Evolutionary conservation across 306 rosid genomes (phyloP), one percentile per base, ranked within the genome.

Genomic region (Cucurbita ficifolia): DNA sequence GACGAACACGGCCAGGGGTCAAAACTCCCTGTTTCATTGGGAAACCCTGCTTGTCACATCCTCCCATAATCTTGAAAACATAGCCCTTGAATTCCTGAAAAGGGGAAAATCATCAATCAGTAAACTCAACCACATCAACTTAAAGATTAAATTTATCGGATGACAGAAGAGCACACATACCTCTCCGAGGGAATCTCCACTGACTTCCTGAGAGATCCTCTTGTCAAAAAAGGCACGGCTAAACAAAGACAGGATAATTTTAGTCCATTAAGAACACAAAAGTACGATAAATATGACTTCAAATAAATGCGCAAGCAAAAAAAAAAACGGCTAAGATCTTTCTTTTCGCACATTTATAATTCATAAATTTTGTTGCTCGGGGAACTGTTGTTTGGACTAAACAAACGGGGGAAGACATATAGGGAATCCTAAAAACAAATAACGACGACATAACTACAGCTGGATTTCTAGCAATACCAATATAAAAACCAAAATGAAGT

Each of bases 21-120:
- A 83, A 72, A 12, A 86, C 89, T 43, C 87, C 89, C 85, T 86
- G 89, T 76, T 86, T 86, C 89, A 83, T 86, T 21, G 89, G 89
- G 74, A 86, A 86, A 4, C 89, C 89, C 59, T 86, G 87, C 76
- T 86, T 86, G 84, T 86, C 87, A 10, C 89, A 86, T 0, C 89
- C 89, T 76, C 89, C 89, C 87, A 79, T 83, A 17, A 86, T 86
- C 46, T 86, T 86, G 63, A 86, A 86, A 22, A 86, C 87, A 38
- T 83, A 86, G 7, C 89, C 89, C 82, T 61, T 83, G 13, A 86
- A 83, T 62, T 86, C 89, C 89, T 86, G 85, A 24, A 45, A 49
- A 6, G 8, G 10, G 42, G 21, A 65, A 13, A 17, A 0, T 12
- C n/a, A 0, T 3, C 45, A 4, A 12, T 70, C 58, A 29, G 19